Evolutionary conservation across 306 rosid genomes (phyloP).

Genomic region (Quercus gilva): DNA sequence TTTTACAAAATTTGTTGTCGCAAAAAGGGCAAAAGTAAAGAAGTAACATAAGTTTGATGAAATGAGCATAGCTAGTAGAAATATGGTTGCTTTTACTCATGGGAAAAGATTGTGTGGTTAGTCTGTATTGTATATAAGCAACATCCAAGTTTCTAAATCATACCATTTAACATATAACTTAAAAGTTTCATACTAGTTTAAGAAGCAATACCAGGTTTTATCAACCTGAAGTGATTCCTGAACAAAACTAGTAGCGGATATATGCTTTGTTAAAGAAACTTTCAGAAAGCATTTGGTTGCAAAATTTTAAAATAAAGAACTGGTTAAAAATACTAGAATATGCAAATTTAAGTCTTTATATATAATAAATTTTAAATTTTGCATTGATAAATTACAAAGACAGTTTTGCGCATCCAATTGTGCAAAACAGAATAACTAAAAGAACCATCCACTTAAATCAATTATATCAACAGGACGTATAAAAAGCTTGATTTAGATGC

Average conservation of each 20-base stretch:
- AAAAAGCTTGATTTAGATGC: constrained; percentile 39
- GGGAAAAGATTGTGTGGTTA: too few relatives aligned
- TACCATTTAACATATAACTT: too few relatives aligned
- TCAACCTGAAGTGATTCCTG: not conserved
- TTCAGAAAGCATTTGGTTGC: not conserved
- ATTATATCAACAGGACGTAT: constrained; percentile 1
- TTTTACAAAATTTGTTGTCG: too few relatives aligned
- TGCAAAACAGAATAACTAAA: constrained; percentile 18
- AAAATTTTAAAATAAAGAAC: not conserved
- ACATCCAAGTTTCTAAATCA: too few relatives aligned
- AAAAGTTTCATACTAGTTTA: not conserved
- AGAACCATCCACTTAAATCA: constrained; percentile 27
- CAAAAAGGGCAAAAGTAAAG: too few relatives aligned
- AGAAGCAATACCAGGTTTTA: not conserved
- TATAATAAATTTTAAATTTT: not conserved
- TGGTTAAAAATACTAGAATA: not conserved
- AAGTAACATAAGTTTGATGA: too few relatives aligned
- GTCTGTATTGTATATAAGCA: too few relatives aligned
- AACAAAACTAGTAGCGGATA: not conserved
- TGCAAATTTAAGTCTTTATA: not conserved
- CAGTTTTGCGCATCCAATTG: constrained; percentile 26
- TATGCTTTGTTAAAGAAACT: not conserved
- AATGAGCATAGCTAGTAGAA: too few relatives aligned
- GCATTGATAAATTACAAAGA: constrained; percentile 21
- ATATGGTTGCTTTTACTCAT: too few relatives aligned